Base-by-base conservation (phyloP, 352 stramenopile genomes). In the Phytophthora rubi region DNA sequence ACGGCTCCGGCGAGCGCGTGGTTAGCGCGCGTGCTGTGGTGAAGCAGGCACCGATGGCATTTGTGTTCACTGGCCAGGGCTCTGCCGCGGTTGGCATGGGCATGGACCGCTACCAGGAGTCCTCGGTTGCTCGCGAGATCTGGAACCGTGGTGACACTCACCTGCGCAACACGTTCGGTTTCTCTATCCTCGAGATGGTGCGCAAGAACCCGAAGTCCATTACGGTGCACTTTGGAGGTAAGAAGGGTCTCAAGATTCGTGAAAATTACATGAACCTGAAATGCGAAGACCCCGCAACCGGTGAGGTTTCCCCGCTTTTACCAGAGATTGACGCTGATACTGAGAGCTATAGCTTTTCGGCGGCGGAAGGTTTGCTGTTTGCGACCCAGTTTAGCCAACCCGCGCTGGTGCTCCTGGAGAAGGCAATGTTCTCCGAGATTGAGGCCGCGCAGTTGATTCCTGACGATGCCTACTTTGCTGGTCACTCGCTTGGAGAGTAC, bases 141-240 rank as follows among this genome's bases (percentile, higher is more conserved):
- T 97, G 90, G 90, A 78, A 97, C 66, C 77, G 78, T 58, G 90
- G 89, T 56, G 87, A 97, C 52, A 42, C 51, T 35, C 86, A 96
- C 59, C 68, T 97, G 32, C 74, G 71, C 35, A 69, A 81, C 12
- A 93, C 77, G 8, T 97, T 95, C 62, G 90, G 90, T 37, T 96
- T 97, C 57, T 96, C 88, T 13, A 96, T 97, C 64, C 68, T 97
- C 0, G 82, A 96, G 12, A 97, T 96, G 44, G 90, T 97, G 18
- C 83, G 83, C 28, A 89, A 89, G 67, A 97, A 97, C 68, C 90
- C 90, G 0, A 87, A 88, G 59, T 80, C 81, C 2, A 79, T 97
- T 42, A 95, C 83, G 13, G 87, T 97, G 37, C 84, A 97, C 72
- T 97, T 97, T 82, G 90, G 90, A 37, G 90, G 90, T 30, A 86